Evolutionary conservation across 768 basidiomycete genomes (phyloP), one percentile per base, ranked within the genome.

Genomic region (Lyophyllum semitale): DNA sequence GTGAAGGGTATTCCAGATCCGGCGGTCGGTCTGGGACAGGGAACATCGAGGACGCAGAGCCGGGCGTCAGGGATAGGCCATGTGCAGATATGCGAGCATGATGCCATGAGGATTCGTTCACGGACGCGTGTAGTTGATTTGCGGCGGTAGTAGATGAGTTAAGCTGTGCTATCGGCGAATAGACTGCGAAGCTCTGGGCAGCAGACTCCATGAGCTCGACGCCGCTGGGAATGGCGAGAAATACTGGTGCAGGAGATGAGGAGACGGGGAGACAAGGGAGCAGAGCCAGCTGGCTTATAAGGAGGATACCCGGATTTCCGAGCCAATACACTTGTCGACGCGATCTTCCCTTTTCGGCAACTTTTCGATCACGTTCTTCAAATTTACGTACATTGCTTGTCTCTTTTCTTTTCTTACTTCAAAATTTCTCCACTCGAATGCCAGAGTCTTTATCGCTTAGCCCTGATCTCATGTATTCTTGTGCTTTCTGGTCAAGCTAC

Each of bases 1-100:
- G 76, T 33, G 71, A 77, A 25, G 72, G 74, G 61, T 69, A 80
- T 52, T 66, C 74, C 65, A 61, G 68, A 68, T 58, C 66, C 63
- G 62, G 74, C 63, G 25, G 66, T 59, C 59, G 65, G 61, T 55
- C 63, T 45, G 47, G 53, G 48, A 59, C 44, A 48, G 58, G 45
- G 56, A 60, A 55, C 58, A 63, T 48, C 26, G 61, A 40, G 42
- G 57, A 42, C 40, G 63, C 49, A 46, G 57, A 58, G 23, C 47
- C 51, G 32, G 59, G 46, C 13, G 56, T 51, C 43, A 56, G 48
- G 52, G 59, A 50, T 15, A 46, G 35, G 47, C 49, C 32, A 52
- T 54, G 56, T 22, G 47, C 38, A 51, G 44, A 48, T 38, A 55
- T 46, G 48, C 57, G 53, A 54, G 48, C 42, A 47, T 57, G 35